Evolutionary conservation across 2,329 filamentous ascomycete genomes (phyloP), one percentile per base, ranked within the genome.

Genomic region (Fusarium veterinarium): DNA sequence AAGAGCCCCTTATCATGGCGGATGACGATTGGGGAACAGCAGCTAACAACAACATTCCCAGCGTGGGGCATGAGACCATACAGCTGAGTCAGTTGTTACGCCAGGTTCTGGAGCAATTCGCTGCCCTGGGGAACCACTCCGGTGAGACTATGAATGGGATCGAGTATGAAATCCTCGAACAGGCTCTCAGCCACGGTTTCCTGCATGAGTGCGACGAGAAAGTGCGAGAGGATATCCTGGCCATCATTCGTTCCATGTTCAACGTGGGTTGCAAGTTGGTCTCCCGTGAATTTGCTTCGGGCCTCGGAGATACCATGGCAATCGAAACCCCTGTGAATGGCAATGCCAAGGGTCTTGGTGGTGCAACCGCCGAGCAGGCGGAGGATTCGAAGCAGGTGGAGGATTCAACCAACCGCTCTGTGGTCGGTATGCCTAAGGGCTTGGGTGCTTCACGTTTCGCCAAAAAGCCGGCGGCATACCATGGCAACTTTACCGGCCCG

Each of bases 131-230:
- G 8, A 31, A 44, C 4, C 45, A 76, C 3, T 66, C 75, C 17
- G 52, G 72, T 10, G 53, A 60, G 8, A 71, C 76, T 9, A 40
- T 79, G 12, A 45, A 30, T 8, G 77, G 73, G 4, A 74, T 81
- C 13, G 72, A 79, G 25, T 76, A 80, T 10, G 72, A 70, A 0
- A 71, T 77, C 6, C 67, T 80, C 16, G 71, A 77, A 3, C 64
- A 72, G 25, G 80, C 78, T 78, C 58, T 75, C 11, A 38, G 64
- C 7, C 66, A 76, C 17, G 78, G 78, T 1, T 75, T 75, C 20
- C 67, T 81, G n/a, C 48, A 42, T 28, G 63, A 69, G 8, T 70
- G 58, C 13, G 64, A 78, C 11, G 73, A 78, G 16, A 69, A 74
- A 10, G 63, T 80, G 30, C 77, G 73, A 30, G 55, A 74, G 1